Conservation (phyloP, 202 grass and related monocot genomes). For the Eragrostis tef region DNA sequence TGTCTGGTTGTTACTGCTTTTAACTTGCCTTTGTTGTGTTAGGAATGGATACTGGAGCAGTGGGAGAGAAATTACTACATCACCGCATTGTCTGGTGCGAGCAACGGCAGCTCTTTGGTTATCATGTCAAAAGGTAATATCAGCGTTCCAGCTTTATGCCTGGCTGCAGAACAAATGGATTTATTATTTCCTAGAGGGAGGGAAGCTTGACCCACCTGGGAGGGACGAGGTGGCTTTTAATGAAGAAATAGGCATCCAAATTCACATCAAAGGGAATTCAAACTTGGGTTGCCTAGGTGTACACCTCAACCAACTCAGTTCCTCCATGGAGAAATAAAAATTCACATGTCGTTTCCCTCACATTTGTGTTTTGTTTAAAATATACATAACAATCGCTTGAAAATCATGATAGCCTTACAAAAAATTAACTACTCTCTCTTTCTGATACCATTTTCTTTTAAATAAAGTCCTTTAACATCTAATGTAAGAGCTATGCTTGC, state of each 20-base stretch:
- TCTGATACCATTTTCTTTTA: not conserved
- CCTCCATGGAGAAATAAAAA: not conserved
- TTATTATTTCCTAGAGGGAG: too few species aligned
- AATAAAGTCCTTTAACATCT: constrained; percentile 10
- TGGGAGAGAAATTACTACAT: constrained; percentile 99
- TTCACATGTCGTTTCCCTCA: not conserved
- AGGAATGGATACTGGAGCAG: constrained; percentile 99
- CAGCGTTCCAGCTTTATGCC: constrained; percentile 41
- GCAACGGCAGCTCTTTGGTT: constrained; percentile 81
- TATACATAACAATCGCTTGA: not conserved
- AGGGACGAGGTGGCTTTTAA: not conserved
- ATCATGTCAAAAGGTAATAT: constrained; percentile 95
- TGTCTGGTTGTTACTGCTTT: constrained; percentile 30
- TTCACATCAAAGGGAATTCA: not conserved
- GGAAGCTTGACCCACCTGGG: too few species aligned
- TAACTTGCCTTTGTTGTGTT: constrained; percentile 44
- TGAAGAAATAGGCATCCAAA: not conserved
- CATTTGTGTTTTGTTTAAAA: not conserved
- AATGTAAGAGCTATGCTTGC: not conserved
- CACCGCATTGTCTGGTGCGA: constrained; percentile 71
- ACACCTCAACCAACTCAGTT: not conserved
- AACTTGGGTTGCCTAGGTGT: not conserved
- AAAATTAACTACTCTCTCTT: not conserved
- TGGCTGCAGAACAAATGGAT: constrained; percentile 13
- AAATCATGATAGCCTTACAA: not conserved